A percentile compares a stretch with the other conserved stretches of the same genome.
These are phyloP conservation scores for Malania oleifera DNA, from an alignment of 164 flowering plant species.

Conservation along the genomic window DNA sequence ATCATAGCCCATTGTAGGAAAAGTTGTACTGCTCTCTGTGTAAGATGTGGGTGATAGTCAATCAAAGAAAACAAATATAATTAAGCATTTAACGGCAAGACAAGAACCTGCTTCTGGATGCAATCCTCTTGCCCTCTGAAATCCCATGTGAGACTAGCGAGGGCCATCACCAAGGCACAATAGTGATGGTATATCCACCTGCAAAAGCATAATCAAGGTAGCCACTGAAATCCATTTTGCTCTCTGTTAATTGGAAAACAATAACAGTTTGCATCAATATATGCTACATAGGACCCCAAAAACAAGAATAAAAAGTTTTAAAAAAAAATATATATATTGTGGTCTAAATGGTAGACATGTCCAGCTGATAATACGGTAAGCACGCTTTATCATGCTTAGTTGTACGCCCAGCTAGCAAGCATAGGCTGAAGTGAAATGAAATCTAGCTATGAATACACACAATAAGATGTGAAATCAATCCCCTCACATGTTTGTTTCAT, in stretches of 20 bases:
- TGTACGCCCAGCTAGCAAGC: too few relatives aligned
- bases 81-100: not conserved
- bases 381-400: too few relatives aligned
- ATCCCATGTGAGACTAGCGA: conserved; percentile 96
- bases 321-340: too few relatives aligned
- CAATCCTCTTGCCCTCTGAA: conserved; percentile 86
- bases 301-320: too few relatives aligned
- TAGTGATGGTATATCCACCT: conserved; percentile 99
- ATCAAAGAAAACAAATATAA: not conserved
- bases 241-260: not conserved
- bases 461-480: too few relatives aligned
- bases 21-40: conserved; percentile 83
- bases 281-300: too few relatives aligned
- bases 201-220: conserved; percentile 16
- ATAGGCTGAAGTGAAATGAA: too few relatives aligned
- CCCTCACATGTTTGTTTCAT: too few relatives aligned
- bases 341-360: too few relatives aligned
- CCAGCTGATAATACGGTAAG: too few relatives aligned
- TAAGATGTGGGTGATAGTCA: conserved; percentile 1
- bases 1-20: conserved; percentile 92
- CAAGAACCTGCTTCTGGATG: conserved; percentile 74
- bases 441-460: too few relatives aligned
- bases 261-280: not conserved
- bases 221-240: not conserved
- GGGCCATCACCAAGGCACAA: conserved; percentile 88